Conservation (phyloP, 2,329 filamentous ascomycete species). For the Annulohypoxylon truncatum region DNA sequence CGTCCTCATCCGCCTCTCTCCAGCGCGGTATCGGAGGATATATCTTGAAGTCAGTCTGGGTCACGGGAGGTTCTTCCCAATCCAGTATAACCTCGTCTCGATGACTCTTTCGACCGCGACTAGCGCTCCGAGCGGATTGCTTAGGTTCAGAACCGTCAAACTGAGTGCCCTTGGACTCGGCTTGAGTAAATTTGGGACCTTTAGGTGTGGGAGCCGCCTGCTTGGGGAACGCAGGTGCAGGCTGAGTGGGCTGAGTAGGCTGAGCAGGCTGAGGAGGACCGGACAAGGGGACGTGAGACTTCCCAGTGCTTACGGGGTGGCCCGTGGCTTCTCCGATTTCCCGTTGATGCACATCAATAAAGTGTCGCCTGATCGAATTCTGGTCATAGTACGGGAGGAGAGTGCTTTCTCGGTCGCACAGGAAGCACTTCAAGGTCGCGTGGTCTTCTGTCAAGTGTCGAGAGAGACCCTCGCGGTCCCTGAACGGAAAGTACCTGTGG, state of each 20-base stretch:
- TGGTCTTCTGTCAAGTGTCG: conserved; percentile 54
- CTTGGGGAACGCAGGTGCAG: too few relatives aligned
- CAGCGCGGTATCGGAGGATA: background rate
- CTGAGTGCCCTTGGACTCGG: too few relatives aligned
- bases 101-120: too few relatives aligned
- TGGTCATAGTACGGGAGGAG: conserved; percentile 49
- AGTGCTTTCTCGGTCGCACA: conserved; percentile 45
- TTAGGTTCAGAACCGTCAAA: too few relatives aligned
- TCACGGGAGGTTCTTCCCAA: background rate
- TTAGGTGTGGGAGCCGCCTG: too few relatives aligned
- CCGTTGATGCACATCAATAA: conserved; percentile 35
- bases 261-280: too few relatives aligned
- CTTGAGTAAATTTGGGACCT: too few relatives aligned
- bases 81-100: background rate
- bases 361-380: conserved; percentile 40
- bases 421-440: conserved; percentile 43
- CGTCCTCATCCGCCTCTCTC: background rate
- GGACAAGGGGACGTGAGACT: conserved; percentile 2
- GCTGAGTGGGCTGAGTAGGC: too few relatives aligned
- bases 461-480: conserved; percentile 49
- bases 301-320: background rate
- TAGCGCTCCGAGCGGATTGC: too few relatives aligned
- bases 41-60: background rate
- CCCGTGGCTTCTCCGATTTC: conserved; percentile 23
- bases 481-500: conserved; percentile 48